These are phyloP conservation scores for Climacium dendroides DNA, from an alignment of 225 moss, liverwort and hornwort genomes.

Conservation along the genomic window DNA sequence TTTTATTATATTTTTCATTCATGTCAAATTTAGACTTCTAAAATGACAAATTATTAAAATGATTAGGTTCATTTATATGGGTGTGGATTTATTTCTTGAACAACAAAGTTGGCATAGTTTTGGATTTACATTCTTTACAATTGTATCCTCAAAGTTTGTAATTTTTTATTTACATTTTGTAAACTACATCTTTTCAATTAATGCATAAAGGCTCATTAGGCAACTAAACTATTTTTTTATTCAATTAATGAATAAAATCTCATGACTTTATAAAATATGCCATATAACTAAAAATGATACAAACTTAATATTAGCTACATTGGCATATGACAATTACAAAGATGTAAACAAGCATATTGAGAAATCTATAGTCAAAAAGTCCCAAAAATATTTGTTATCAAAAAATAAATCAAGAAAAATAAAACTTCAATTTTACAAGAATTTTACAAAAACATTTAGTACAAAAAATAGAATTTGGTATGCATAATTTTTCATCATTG, in stretches of 20 bases:
- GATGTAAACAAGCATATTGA: background rate
- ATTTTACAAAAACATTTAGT: background rate
- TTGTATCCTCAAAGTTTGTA: conserved; percentile 45
- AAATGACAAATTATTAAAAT: background rate
- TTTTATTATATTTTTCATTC: background rate
- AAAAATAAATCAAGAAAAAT: background rate
- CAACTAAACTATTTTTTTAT: background rate
- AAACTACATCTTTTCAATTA: no score
- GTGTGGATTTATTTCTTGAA: conserved; percentile 79
- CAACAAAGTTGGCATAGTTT: conserved; percentile 85
- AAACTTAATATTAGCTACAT: background rate
- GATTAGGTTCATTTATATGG: conserved; percentile 81
- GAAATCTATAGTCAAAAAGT: background rate
- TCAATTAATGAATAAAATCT: background rate
- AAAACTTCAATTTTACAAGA: accelerated
- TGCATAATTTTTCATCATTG: background rate
- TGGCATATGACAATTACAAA: background rate
- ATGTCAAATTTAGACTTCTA: background rate
- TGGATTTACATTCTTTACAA: conserved; percentile 83
- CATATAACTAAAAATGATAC: background rate
- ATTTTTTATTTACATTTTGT: background rate
- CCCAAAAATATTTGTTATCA: accelerated
- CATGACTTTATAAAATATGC: background rate
- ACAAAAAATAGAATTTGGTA: background rate
- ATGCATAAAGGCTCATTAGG: no score